Evolutionary conservation across 2,329 filamentous ascomycete species (phyloP), one percentile per base, ranked within the genome.

Genomic region (Pseudopithomyces maydicus): DNA sequence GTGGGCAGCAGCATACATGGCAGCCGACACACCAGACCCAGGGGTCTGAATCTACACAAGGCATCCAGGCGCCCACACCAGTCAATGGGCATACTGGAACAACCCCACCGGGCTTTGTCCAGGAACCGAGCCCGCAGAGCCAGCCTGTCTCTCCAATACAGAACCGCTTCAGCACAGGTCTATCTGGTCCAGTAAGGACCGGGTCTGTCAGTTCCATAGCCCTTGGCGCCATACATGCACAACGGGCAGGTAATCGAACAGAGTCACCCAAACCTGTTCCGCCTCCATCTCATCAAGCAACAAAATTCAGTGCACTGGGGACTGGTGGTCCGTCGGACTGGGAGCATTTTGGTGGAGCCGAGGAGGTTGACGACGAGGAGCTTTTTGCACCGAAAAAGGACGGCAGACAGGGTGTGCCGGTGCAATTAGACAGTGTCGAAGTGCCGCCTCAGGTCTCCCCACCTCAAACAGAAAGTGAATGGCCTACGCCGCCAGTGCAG

Each of bases 311-410:
- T 43, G 73, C 68, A 12, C 54, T 76, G 3, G 73, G 73, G 7
- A 59, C 59, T 41, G 74, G 74, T 6, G 72, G 69, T 2, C 74
- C 74, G 3, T 74, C 72, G 10, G 74, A 76, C 36, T 77, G 74
- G 74, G 74, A 77, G 46, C 73, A 68, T 33, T 70, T 76, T 58
- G 73, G 73, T 11, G 59, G 47, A 6, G 64, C 53, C 7, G 69
- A 68, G n/a, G 64, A 75, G 42, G 66, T 75, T 33, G 74, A 76
- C 36, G 74, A 76, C 41, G 72, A 73, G 33, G 73, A 71, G 8
- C 41, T 72, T 6, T 75, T 73, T 52, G 56, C 52, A 12, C 63
- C 52, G n/a, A 74, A 71, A 57, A 68, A 66, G 29, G 64, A 69
- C 3, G 46, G 53, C 10, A 63, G 61, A 41, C 46, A 58, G 2